Conservation (phyloP, 148 eudicot species). For the Cornus suecica region DNA sequence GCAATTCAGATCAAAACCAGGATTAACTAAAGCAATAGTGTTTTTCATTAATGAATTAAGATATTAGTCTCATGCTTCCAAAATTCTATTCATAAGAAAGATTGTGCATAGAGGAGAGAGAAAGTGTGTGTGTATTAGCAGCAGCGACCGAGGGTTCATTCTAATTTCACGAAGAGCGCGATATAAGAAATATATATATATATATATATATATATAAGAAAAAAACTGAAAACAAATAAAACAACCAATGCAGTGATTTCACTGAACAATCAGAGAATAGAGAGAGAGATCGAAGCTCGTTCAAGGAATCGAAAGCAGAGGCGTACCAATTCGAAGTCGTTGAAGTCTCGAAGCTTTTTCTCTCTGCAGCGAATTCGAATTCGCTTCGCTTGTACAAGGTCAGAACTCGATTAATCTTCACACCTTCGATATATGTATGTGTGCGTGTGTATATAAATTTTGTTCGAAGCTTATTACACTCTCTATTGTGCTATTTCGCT, state of each 20-base stretch:
- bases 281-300: constrained; percentile 2
- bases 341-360: not conserved
- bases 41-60: too few species aligned
- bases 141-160: constrained; percentile 37
- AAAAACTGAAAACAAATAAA: not conserved
- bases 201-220: too few species aligned
- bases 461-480: constrained; percentile 1
- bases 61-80: too few species aligned
- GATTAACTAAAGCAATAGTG: too few species aligned
- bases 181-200: constrained; percentile 15
- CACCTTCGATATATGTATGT: too few species aligned
- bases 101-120: too few species aligned
- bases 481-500: not conserved
- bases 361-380: not conserved
- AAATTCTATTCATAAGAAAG: too few species aligned
- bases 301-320: not conserved
- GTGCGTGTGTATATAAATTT: too few species aligned
- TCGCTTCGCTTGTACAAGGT: not conserved
- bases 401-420: not conserved
- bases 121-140: not conserved
- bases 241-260: constrained; percentile 9
- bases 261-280: constrained; percentile 16
- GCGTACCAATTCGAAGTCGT: too few species aligned
- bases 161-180: constrained; percentile 19
- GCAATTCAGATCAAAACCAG: too few species aligned